Conservation (phyloP, 495 filamentous ascomycete species). For the Aspergillus saccharolyticus region DNA sequence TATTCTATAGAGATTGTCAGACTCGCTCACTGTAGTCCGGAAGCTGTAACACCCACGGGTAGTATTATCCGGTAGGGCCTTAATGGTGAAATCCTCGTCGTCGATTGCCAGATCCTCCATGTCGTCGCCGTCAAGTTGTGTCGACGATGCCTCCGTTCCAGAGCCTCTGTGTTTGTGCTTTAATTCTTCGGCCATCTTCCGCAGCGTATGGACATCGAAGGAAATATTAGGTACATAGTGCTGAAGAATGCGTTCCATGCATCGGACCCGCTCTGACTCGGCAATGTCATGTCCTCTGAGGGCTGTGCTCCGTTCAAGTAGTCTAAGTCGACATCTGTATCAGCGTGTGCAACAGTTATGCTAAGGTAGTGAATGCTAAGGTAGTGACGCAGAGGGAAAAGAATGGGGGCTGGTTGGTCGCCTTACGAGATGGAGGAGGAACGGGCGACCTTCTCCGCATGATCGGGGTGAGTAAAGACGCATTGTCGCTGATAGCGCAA, state of each 20-base stretch:
- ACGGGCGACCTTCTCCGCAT: slow-evolving; percentile 30
- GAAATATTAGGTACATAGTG: slow-evolving; percentile 41
- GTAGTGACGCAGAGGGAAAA: no score
- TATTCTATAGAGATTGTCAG: slow-evolving; percentile 35
- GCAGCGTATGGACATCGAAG: slow-evolving; percentile 41
- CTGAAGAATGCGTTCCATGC: slow-evolving; percentile 41
- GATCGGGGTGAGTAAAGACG: slow-evolving; percentile 43
- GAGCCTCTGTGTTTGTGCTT: slow-evolving; percentile 35
- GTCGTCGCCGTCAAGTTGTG: slow-evolving; percentile 33
- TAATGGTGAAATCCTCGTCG: slow-evolving; percentile 44
- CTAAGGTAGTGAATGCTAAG: no score
- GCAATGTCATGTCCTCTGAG: slow-evolving; percentile 38
- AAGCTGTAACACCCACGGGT: slow-evolving; percentile 30
- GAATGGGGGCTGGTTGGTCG: no score
- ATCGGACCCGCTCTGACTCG: slow-evolving; percentile 41
- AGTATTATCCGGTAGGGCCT: slow-evolving; percentile 43
- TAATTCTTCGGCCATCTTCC: slow-evolving; percentile 37
- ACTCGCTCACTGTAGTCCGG: neutral
- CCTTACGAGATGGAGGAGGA: slow-evolving; percentile 38
- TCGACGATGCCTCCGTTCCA: slow-evolving; percentile 29
- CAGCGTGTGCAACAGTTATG: neutral
- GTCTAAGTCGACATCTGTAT: slow-evolving; percentile 17
- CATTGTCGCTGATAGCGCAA: slow-evolving; percentile 45
- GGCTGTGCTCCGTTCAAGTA: slow-evolving; percentile 33
- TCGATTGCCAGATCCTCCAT: slow-evolving; percentile 42